Conservation (phyloP, 2,329 filamentous ascomycete species). For the Pyricularia grisea region DNA sequence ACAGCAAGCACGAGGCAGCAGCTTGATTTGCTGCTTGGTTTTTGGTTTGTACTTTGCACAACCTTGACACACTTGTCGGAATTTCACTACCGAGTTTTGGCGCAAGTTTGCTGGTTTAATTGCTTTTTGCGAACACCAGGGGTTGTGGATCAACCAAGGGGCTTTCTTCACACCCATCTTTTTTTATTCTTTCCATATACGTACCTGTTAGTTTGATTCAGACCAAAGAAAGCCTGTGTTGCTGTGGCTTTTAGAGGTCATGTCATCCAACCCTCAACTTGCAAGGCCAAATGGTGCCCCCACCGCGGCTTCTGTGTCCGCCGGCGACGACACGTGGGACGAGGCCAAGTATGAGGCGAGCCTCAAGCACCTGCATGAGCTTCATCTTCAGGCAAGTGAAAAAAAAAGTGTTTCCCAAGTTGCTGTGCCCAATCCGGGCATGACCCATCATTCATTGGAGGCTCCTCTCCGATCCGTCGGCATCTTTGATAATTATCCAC, state of each 20-base stretch:
- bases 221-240: neutral
- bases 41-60: neutral
- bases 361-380: slow-evolving; percentile 39
- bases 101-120: neutral
- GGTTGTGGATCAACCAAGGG: neutral
- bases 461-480: neutral
- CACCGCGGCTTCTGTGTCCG: slow-evolving; percentile 1
- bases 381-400: slow-evolving; percentile 41
- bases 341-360: slow-evolving; percentile 40
- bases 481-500: neutral
- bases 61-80: neutral
- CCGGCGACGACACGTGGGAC: slow-evolving; percentile 26
- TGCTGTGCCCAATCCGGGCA: neutral
- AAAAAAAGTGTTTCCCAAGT: neutral
- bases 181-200: neutral
- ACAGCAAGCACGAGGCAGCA: neutral
- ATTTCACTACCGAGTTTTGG: neutral
- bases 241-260: neutral
- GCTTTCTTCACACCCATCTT: neutral
- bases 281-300: slow-evolving; percentile 3
- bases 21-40: neutral
- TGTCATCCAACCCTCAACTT: slow-evolving; percentile 8
- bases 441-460: neutral
- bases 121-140: neutral
- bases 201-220: neutral